Conservation (phyloP, 75 land plant genomes). For the Cupressus sempervirens region DNA sequence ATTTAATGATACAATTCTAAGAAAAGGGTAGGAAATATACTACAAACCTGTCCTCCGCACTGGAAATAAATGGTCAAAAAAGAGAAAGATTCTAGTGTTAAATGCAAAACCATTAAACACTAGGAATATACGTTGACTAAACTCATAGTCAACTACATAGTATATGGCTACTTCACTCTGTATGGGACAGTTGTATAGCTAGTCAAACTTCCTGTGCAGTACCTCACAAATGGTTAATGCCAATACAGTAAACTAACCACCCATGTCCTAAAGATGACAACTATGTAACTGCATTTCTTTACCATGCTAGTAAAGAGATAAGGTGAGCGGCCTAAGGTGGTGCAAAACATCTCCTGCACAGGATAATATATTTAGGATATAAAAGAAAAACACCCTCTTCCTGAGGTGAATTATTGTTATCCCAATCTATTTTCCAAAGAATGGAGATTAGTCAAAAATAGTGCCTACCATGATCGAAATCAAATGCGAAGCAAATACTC, state of each 20-base stretch:
- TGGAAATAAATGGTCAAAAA: background rate
- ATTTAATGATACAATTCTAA: background rate
- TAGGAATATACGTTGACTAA: background rate
- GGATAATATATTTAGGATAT: background rate
- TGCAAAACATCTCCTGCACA: background rate
- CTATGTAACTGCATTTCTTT: background rate
- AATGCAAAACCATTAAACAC: background rate
- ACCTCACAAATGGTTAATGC: background rate
- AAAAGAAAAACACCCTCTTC: background rate
- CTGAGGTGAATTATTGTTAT: background rate
- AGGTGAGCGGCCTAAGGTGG: background rate
- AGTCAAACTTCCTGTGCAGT: background rate
- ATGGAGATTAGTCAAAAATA: background rate
- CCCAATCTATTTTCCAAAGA: background rate
- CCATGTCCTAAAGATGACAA: background rate
- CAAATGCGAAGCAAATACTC: background rate
- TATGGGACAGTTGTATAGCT: background rate
- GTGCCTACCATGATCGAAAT: background rate
- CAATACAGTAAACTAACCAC: background rate
- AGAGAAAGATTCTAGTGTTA: background rate
- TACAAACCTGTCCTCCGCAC: background rate
- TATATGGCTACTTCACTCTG: background rate
- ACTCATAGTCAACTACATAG: background rate
- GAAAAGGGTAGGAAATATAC: background rate
- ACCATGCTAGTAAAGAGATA: background rate